These are phyloP conservation scores for Aspergillus conjunctus DNA, from an alignment of 495 filamentous ascomycete species.

Conservation along the genomic window DNA sequence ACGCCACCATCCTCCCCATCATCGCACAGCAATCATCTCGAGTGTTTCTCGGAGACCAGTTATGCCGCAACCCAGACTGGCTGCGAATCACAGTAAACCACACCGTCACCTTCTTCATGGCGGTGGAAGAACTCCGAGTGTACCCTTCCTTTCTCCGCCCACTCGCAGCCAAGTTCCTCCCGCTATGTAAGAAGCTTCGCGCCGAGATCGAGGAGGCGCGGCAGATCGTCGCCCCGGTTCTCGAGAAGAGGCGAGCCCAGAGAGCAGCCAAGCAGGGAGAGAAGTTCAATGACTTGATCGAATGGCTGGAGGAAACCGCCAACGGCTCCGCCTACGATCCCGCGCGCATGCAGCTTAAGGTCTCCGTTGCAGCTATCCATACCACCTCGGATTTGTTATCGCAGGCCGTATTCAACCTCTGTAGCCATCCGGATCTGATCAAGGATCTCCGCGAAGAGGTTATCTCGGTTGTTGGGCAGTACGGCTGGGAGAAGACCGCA, in stretches of 20 bases:
- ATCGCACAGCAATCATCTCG: slow-evolving; percentile 54
- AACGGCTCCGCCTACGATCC: slow-evolving; percentile 23
- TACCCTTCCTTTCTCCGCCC: slow-evolving; percentile 31
- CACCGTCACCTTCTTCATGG: slow-evolving; percentile 45
- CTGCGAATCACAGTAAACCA: slow-evolving; percentile 52
- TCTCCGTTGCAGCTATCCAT: slow-evolving; percentile 35
- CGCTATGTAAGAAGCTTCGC: slow-evolving; percentile 23
- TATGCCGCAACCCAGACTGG: slow-evolving; percentile 56
- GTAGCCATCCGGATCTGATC: slow-evolving; percentile 34
- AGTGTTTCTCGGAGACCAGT: slow-evolving; percentile 52
- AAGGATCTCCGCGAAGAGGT: slow-evolving; percentile 44
- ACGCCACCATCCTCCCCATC: slow-evolving; percentile 27
- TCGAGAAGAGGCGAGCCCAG: slow-evolving; percentile 20
- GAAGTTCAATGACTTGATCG: slow-evolving; percentile 8
- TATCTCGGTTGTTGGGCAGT: slow-evolving; percentile 34
- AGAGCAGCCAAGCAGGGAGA: not conserved
- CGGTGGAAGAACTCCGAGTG: slow-evolving; percentile 20
- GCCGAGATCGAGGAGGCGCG: slow-evolving; percentile 22
- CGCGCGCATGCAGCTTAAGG: slow-evolving; percentile 22
- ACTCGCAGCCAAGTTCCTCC: slow-evolving; percentile 26
- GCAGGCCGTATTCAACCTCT: slow-evolving; percentile 41
- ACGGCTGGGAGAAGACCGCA: slow-evolving; percentile 41
- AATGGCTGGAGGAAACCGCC: slow-evolving; percentile 30
- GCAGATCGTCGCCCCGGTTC: slow-evolving; percentile 26
- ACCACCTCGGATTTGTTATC: slow-evolving; percentile 32